Evolutionary conservation across 495 filamentous ascomycete genomes (phyloP), one percentile per base, ranked within the genome.

Genomic region (Immersiella caudata): DNA sequence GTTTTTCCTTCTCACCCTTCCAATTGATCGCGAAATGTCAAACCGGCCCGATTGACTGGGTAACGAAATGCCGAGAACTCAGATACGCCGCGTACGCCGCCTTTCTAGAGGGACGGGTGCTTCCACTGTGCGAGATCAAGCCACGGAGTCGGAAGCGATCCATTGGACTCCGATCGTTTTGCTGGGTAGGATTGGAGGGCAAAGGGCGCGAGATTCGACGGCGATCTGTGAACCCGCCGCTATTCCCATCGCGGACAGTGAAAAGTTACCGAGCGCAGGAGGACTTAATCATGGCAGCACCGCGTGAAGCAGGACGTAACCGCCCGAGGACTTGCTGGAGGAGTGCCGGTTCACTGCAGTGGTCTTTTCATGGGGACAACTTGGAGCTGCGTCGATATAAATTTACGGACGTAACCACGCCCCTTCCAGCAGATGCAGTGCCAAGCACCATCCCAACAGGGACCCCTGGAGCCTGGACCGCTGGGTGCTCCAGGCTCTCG

Each of bases 241-340:
- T 50, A 62, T 46, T 0, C 60, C 60, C 36, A 62, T 62, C 60
- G 56, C 33, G 26, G 56, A 62, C 21, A 46, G 27, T 20, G 8
- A 33, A 58, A 57, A 40, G 51, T 58, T 12, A 27, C 54, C 27
- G 29, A 18, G 36, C 20, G 63, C 63, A 56, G n/a, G 26, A 56
- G 27, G 52, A 29, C 36, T 65, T 65, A 52, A 25, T 40, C 51
- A 57, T 65, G 51, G 63, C 51, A 58, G 40, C 63, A 65, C 63
- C 25, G 52, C 63, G 63, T 65, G 63, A 65, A 65, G 61, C 61
- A 63, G 49, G 21, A 59, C 24, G 63, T 65, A 65, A 65, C 52
- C 52, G 51, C 51, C 63, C 63, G 63, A n/a, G 33, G 24, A 21
- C 26, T 57, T 65, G 50, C 29, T 57, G 62, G 52, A 56, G 50